These are phyloP conservation scores for Marchantia paleacea DNA, from an alignment of 225 moss, liverwort and hornwort genomes.

Conservation along the genomic window DNA sequence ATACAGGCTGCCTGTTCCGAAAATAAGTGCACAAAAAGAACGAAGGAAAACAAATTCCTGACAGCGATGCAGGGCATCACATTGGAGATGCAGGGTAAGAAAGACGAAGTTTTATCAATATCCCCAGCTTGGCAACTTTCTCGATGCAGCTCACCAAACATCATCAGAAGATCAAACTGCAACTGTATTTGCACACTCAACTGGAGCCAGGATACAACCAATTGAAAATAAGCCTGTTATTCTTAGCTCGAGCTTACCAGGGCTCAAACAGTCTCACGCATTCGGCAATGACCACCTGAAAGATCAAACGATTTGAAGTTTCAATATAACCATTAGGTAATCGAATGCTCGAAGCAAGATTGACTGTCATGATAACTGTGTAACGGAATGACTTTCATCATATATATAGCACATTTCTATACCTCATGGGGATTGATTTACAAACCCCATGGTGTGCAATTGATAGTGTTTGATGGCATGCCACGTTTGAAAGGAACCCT, in stretches of 20 bases:
- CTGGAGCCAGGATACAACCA: too few relatives aligned
- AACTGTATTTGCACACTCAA: too few relatives aligned
- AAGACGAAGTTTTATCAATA: background rate
- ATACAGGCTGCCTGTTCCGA: too few relatives aligned
- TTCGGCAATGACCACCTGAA: constrained; percentile 81
- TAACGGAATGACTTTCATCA: too few relatives aligned
- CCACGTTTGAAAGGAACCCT: background rate
- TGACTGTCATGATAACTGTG: too few relatives aligned
- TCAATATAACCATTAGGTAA: background rate
- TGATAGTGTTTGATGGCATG: background rate
- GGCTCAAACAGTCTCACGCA: constrained; percentile 85
- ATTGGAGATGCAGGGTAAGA: background rate
- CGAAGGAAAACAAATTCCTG: background rate
- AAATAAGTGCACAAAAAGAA: background rate
- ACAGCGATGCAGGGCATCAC: background rate
- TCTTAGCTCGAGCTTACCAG: constrained; percentile 51
- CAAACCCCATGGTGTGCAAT: background rate
- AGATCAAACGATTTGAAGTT: background rate
- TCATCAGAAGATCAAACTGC: too few relatives aligned
- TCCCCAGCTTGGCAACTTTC: too few relatives aligned
- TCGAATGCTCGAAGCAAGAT: too few relatives aligned
- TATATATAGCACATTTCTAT: too few relatives aligned
- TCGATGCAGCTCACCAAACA: too few relatives aligned
- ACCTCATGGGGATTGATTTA: too few relatives aligned
- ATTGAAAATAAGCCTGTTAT: background rate